phyloP scores from a whole-genome alignment of 805 yeast species.

The Candida coleopterorum region DNA sequence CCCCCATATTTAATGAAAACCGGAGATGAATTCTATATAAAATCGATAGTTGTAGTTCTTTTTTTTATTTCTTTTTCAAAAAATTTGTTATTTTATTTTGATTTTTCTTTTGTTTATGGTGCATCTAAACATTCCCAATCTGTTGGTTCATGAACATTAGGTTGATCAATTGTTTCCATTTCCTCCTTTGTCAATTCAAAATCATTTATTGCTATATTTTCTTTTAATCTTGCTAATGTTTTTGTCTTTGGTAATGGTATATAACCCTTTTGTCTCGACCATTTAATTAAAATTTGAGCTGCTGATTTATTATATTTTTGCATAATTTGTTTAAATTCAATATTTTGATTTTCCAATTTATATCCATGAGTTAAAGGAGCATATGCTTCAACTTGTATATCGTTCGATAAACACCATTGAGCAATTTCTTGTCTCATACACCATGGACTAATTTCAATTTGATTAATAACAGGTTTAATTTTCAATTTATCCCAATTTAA shows the following conservation, averaged over 20 bases:
- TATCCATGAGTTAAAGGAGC: constrained; percentile 37
- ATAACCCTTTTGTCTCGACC: constrained; percentile 46
- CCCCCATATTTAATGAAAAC: no score
- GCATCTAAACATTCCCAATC: constrained; percentile 73
- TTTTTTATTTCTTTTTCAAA: no score
- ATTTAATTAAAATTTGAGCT: constrained; percentile 45
- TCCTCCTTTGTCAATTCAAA: constrained; percentile 25
- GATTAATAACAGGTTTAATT: constrained; percentile 43
- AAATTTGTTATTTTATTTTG: no score
- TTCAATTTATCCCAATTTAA: constrained; percentile 41
- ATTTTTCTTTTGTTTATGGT: constrained; percentile 22
- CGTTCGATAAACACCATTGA: constrained; percentile 22
- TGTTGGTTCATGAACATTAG: constrained; percentile 58
- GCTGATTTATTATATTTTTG: constrained; percentile 35
- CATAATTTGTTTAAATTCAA: constrained; percentile 16
- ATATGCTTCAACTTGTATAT: constrained; percentile 32
- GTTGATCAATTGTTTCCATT: constrained; percentile 22
- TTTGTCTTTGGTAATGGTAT: constrained; percentile 33
- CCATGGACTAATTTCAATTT: constrained; percentile 50
- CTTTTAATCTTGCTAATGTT: constrained; percentile 18
- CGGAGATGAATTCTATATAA: not conserved
- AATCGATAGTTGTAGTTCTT: not conserved
- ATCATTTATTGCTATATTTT: constrained; percentile 20
- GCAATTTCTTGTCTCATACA: constrained; percentile 37
- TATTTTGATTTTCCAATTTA: constrained; percentile 20